Evolutionary conservation across 2,329 filamentous ascomycete genomes (phyloP).

Genomic region (Didymellaceae sp.): DNA sequence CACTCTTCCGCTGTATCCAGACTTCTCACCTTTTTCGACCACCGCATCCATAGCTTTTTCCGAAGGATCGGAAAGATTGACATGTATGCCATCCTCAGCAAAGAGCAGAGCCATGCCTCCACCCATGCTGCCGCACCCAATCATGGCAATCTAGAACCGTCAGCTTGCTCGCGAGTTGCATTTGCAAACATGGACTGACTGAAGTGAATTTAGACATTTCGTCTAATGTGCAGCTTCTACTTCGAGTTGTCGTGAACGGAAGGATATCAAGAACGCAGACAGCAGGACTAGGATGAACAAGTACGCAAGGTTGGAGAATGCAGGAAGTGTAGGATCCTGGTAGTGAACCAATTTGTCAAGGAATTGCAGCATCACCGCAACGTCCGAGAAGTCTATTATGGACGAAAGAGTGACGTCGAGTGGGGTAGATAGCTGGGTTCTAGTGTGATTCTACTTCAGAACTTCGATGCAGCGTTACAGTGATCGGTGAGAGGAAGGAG

Average conservation of each 20-base stretch:
- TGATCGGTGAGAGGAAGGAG: background rate
- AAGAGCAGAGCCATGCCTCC: constrained; percentile 65
- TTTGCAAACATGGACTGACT: constrained; percentile 19
- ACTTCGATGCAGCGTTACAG: background rate
- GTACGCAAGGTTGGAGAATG: constrained; percentile 38
- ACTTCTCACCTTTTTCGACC: constrained; percentile 50
- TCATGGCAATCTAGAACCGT: constrained; percentile 59
- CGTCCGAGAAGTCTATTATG: constrained; percentile 4
- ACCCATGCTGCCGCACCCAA: constrained; percentile 67
- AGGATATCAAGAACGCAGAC: constrained; percentile 33
- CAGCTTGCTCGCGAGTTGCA: background rate
- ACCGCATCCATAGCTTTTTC: constrained; percentile 56
- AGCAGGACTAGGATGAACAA: constrained; percentile 39
- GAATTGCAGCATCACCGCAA: constrained; percentile 32
- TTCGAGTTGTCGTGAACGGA: constrained; percentile 26
- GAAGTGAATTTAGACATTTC: constrained; percentile 33
- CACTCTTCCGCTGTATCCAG: constrained; percentile 48
- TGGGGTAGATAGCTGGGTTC: constrained; percentile 9
- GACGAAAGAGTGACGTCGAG: constrained; percentile 20
- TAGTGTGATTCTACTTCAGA: constrained; percentile 13
- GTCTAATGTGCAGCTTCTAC: constrained; percentile 16
- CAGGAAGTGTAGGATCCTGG: constrained; percentile 39
- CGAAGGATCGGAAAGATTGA: constrained; percentile 63
- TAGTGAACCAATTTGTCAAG: constrained; percentile 40
- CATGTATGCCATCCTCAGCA: constrained; percentile 61